These are phyloP conservation scores for Viola odorata DNA, from an alignment of 345 rosid genomes.

Conservation along the genomic window DNA sequence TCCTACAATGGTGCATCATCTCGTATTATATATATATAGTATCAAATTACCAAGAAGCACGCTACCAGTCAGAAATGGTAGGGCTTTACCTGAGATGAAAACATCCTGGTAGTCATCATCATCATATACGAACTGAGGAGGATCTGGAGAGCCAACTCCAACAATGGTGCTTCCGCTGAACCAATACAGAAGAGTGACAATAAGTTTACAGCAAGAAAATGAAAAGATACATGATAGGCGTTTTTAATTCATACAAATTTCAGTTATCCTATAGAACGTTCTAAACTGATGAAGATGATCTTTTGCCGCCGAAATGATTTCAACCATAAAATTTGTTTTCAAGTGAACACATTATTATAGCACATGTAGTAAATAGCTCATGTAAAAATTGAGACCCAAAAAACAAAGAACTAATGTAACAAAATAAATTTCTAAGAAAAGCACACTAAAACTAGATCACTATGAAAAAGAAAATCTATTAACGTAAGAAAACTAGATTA, in stretches of 20 bases:
- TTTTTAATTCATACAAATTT: not conserved
- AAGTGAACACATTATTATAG: too few species aligned
- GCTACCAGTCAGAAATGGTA: not conserved
- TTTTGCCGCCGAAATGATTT: not conserved
- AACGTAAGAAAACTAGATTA: too few species aligned
- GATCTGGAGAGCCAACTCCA: slow-evolving; percentile 91
- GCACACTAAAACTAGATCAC: too few species aligned
- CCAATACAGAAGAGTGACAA: slow-evolving; percentile 13
- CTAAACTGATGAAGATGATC: not conserved
- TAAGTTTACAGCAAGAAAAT: not conserved
- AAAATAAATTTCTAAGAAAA: too few species aligned
- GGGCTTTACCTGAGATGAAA: slow-evolving; percentile 69
- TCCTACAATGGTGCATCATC: too few species aligned
- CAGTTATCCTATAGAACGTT: not conserved
- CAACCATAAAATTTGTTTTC: not conserved
- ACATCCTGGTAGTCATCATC: slow-evolving; percentile 76
- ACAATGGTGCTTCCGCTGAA: slow-evolving; percentile 92
- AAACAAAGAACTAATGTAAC: too few species aligned
- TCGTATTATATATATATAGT: too few species aligned
- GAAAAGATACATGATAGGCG: not conserved
- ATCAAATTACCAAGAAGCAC: too few species aligned
- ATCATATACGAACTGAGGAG: slow-evolving; percentile 77
- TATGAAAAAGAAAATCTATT: too few species aligned
- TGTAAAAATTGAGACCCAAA: too few species aligned
- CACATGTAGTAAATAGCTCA: too few species aligned